Base-by-base conservation (phyloP, 371 early-diverging fungal species). In the Parasitella parasitica region DNA sequence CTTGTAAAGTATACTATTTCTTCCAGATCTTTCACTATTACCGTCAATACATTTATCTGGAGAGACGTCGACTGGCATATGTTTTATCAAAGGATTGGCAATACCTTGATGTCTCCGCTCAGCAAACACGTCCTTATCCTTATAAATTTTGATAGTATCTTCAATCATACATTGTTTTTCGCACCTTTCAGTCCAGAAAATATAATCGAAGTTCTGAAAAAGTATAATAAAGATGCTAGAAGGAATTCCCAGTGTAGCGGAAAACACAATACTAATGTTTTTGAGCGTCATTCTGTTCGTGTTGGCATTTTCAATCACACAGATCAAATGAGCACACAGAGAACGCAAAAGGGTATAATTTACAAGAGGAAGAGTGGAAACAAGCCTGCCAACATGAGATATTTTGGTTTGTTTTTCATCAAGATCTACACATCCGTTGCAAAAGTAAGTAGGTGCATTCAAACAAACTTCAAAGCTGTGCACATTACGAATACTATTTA, bases 221-320 rank as follows among this genome's bases (percentile, higher is more conserved):
- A 98, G 82, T 63, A 96, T 74, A 32, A 83, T 89, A 56, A 97
- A 93, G 2, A 98, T 87, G 7, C 90, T 88, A 13, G 95, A 93
- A 1, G 96, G 95, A 55, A 98, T 92, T 5, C 91, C 91, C 5
- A 97, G 76, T 8, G 97, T 96, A 4, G 97, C 96, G 18, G 95
- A 91, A 65, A 97, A 97, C 1, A 98, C 95, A 54, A 97, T 96
- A 28, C 94, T 93, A 28, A 98, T 87, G 75, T 97, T 97, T 15
- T 93, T 86, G 50, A 93, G 81, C 4, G 88, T 97, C 98, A 98
- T 98, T 77, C 91, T 93, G 85, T 97, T 98, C 32, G 82, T 71
- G 18, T 89, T 89, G 1, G 88, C 76, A 51, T 89, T 81, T 55
- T 92, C 89, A 12, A 95, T 94, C 51, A 98, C 86, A 16, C 91